Base-by-base conservation (phyloP, 805 yeast species). In the Wickerhamomyces xylosicus region DNA sequence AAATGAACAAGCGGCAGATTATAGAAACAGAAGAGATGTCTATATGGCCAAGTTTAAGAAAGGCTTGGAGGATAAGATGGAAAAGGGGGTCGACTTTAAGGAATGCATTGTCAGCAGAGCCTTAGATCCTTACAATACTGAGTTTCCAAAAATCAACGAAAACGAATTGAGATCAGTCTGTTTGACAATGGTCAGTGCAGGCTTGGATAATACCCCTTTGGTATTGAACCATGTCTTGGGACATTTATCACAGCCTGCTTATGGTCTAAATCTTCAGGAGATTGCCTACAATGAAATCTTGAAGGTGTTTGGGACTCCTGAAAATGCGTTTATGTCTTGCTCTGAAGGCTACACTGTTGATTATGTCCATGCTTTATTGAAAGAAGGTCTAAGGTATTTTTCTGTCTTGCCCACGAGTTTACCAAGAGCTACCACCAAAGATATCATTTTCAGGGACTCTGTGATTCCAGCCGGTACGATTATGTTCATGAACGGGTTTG, bases 121-220 rank as follows among this genome's bases (percentile, higher is more conserved):
- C 1, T 38, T 46, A 16, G 43, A 51, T 19, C 31, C 8, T 5
- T 35, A 36, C 0, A 33, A 35, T 17, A 22, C 39, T 3, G 47
- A 47, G 6, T 40, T 35, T 15, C 53, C 52, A 11, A 15, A 33
- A 3, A 52, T 67, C 11, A 56, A 58, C 8, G 49, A 45, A 2
- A 56, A 56, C 8, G 85, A 79, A 48, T 52, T 76, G 36, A 63
- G 64, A 34, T 73, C 84, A 34, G 66, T 79, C 5, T 81, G 89
- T 50, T 60, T 82, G 32, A 78, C 89, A 0, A 74, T 81, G 80
- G 79, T 82, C 0, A 78, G 86, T 47, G 92, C 89, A 8, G 92
- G 92, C 0, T 59, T 82, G 19, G 90, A 82, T 52, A 82, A 83
- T 45, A 72, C 79, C 1, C 79, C 86, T 0, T 62, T 80, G 25